phyloP scores from a whole-genome alignment of 2,329 filamentous ascomycete genomes.

The Furcasterigmium sp. region DNA sequence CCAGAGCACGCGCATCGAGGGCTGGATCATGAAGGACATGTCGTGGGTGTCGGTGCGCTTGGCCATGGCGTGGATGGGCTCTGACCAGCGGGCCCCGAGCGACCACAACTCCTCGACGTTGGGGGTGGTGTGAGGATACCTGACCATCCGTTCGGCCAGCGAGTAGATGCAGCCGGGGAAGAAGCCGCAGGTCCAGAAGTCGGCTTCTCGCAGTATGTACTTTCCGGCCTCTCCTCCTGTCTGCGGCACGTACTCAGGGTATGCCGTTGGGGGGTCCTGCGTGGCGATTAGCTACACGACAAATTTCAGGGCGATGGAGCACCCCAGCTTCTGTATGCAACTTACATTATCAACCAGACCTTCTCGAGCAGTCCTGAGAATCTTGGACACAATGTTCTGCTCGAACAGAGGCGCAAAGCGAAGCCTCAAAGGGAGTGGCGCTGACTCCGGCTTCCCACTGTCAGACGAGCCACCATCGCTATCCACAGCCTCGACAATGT shows the following conservation, averaged over 20 bases:
- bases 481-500: conserved; percentile 5
- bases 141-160: conserved; percentile 24
- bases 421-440: not conserved
- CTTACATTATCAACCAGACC: conserved; percentile 12
- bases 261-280: conserved; percentile 6
- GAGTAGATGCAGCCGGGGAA: conserved; percentile 30
- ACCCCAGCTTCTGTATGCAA: too few species aligned
- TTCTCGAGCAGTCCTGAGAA: conserved; percentile 10
- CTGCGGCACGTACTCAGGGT: conserved; percentile 8
- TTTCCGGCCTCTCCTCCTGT: conserved; percentile 1
- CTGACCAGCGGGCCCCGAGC: conserved; percentile 23
- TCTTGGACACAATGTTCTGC: conserved; percentile 14
- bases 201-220: conserved; percentile 2
- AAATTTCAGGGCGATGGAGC: too few species aligned
- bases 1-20: conserved; percentile 41
- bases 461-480: conserved; percentile 9
- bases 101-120: conserved; percentile 11
- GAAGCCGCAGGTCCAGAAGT: conserved; percentile 18
- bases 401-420: conserved; percentile 7
- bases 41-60: conserved; percentile 46
- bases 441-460: not conserved
- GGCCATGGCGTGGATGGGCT: conserved; percentile 26
- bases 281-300: not conserved
- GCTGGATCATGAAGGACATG: conserved; percentile 48
- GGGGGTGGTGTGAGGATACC: conserved; percentile 16